Percentiles rank a stretch among this genome's conserved stretches.
Evolutionary conservation across 257 asterid genomes (phyloP).

Genomic region (Euphrasia confusa): DNA sequence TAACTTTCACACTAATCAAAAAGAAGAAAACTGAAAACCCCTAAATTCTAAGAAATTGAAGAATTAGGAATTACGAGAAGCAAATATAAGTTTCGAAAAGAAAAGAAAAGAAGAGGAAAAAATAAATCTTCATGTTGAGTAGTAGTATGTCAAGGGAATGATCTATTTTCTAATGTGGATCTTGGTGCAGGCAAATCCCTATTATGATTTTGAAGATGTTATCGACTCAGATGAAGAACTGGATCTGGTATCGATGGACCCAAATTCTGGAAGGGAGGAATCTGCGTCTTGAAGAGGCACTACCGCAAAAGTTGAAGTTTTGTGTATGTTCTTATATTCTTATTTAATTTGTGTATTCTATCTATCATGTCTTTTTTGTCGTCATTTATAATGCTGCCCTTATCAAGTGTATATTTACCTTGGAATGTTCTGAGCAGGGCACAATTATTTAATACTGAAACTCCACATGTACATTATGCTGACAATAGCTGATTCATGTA

Average conservation of each 20-base stretch:
- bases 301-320: conserved; percentile 15
- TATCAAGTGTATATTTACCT: conserved; percentile 17
- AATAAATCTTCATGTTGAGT: not conserved
- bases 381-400: not conserved
- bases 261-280: conserved; percentile 35
- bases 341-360: conserved; percentile 16
- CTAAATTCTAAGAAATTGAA: conserved; percentile 2
- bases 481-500: not conserved
- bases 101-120: not conserved
- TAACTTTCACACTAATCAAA: conserved; percentile 25
- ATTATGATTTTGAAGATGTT: conserved; percentile 68
- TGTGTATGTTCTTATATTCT: conserved; percentile 9
- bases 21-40: conserved; percentile 1
- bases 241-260: conserved; percentile 76
- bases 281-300: conserved; percentile 23
- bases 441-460: not conserved
- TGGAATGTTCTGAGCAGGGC: conserved; percentile 19
- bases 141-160: conserved; percentile 6
- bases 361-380: conserved; percentile 9
- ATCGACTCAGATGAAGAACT: conserved; percentile 93
- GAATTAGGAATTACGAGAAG: conserved; percentile 6
- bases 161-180: not conserved
- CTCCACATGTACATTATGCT: conserved; percentile 13
- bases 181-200: conserved; percentile 68
- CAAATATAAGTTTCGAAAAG: not conserved